These are phyloP conservation scores for Lentinula raphanica DNA, from an alignment of 768 basidiomycete species.

Conservation along the genomic window DNA sequence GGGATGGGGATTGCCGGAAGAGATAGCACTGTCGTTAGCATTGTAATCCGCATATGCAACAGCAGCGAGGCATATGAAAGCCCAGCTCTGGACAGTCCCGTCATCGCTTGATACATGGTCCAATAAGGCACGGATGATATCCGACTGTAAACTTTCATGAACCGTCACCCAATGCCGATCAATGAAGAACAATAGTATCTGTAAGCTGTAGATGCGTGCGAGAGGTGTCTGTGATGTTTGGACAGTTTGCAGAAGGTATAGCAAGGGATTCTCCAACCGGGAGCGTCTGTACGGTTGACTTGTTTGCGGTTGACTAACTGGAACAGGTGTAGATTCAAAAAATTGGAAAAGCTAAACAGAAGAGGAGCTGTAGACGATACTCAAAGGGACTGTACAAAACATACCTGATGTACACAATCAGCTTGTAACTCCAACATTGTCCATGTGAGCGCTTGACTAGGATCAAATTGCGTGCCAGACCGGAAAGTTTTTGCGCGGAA, in stretches of 20 bases:
- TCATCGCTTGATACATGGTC: slow-evolving; percentile 65
- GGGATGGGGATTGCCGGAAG: background rate
- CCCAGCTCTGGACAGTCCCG: slow-evolving; percentile 70
- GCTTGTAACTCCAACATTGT: slow-evolving; percentile 74
- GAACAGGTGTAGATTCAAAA: slow-evolving; percentile 49
- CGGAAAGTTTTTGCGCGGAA: slow-evolving; percentile 67
- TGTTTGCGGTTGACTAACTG: slow-evolving; percentile 14
- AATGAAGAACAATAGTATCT: slow-evolving; percentile 81
- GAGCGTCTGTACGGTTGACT: slow-evolving; percentile 43
- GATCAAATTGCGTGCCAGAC: slow-evolving; percentile 68
- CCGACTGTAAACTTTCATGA: slow-evolving; percentile 50
- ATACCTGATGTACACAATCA: slow-evolving; percentile 67
- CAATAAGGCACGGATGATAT: slow-evolving; percentile 50
- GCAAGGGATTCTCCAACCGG: slow-evolving; percentile 55
- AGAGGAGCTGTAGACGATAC: background rate
- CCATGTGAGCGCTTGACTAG: slow-evolving; percentile 72
- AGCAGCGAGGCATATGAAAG: slow-evolving; percentile 74
- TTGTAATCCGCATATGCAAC: slow-evolving; percentile 49
- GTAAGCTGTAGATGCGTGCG: slow-evolving; percentile 50
- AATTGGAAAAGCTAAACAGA: slow-evolving; percentile 51
- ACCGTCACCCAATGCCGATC: slow-evolving; percentile 70
- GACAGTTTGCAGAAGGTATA: slow-evolving; percentile 47
- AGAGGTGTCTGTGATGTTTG: slow-evolving; percentile 25
- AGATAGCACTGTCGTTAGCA: background rate
- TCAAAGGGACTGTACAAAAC: slow-evolving; percentile 12